phyloP scores from a whole-genome alignment of 768 basidiomycete species.

The Hericium erinaceus region DNA sequence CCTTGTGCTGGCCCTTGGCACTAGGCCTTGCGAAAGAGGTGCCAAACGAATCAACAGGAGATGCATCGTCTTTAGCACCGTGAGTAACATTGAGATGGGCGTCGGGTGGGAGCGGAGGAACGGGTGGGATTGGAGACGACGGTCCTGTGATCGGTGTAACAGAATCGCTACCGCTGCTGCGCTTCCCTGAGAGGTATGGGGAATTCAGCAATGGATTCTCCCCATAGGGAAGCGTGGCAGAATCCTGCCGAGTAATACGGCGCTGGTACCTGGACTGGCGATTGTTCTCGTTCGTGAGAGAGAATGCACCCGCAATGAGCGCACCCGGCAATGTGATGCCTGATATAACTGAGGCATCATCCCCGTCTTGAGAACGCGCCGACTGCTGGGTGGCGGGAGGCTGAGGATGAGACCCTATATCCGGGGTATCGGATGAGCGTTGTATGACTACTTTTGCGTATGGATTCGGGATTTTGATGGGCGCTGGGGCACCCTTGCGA shows the following conservation, averaged over 20 bases:
- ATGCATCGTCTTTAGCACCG: not conserved
- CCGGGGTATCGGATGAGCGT: not conserved
- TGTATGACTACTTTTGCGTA: constrained; percentile 4
- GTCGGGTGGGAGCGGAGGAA: constrained; percentile 1
- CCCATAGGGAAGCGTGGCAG: constrained; percentile 9
- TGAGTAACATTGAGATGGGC: not conserved
- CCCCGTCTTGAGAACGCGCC: constrained; percentile 6
- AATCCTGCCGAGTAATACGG: constrained; percentile 10
- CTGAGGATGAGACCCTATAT: not conserved
- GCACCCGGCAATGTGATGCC: constrained; percentile 10
- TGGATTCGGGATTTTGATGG: constrained; percentile 9
- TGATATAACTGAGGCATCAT: constrained; percentile 6
- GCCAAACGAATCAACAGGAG: not conserved
- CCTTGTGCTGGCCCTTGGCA: too few relatives aligned
- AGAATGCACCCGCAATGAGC: constrained; percentile 5
- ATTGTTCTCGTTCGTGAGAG: constrained; percentile 2
- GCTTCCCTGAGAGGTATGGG: not conserved
- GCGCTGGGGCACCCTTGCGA: constrained; percentile 5
- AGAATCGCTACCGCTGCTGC: not conserved
- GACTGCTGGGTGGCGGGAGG: not conserved
- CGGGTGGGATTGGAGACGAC: not conserved
- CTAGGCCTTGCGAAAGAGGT: too few relatives aligned
- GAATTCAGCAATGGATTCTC: constrained; percentile 1
- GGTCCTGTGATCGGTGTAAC: not conserved
- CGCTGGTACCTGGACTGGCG: constrained; percentile 4